Evolutionary conservation across 2,329 filamentous ascomycete genomes (phyloP).

Genomic region (Graphiopsis chlorocephala): DNA sequence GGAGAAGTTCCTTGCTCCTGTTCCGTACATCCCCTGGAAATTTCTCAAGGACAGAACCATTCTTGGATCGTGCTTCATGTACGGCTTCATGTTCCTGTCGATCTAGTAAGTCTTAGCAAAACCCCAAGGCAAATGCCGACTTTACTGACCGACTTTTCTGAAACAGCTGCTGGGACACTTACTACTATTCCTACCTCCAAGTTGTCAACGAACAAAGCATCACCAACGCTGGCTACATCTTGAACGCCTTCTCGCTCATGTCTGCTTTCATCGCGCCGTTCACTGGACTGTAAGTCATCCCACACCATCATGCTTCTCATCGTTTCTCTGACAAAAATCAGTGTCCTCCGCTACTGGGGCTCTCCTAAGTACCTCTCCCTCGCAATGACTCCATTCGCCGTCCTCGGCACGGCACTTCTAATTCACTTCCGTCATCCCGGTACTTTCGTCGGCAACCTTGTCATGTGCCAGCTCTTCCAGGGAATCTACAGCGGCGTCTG

Average conservation of each 20-base stretch:
- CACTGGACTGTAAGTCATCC: constrained; percentile 40
- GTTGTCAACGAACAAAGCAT: constrained; percentile 47
- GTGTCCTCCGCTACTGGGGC: constrained; percentile 41
- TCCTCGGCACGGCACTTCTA: constrained; percentile 35
- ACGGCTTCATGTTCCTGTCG: constrained; percentile 20
- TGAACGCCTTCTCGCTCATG: constrained; percentile 6
- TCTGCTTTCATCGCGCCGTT: constrained; percentile 47
- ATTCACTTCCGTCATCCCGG: constrained; percentile 38
- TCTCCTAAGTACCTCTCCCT: constrained; percentile 17
- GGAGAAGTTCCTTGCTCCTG: constrained; percentile 56
- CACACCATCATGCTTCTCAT: too few relatives aligned
- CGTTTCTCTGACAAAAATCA: neutral
- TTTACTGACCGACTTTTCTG: neutral
- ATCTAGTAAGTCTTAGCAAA: constrained; percentile 44
- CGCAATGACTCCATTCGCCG: constrained; percentile 35
- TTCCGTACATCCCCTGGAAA: constrained; percentile 57
- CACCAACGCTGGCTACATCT: constrained; percentile 6
- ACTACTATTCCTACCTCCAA: constrained; percentile 47
- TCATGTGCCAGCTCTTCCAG: constrained; percentile 52
- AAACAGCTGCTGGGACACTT: constrained; percentile 36
- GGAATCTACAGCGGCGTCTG: constrained; percentile 30
- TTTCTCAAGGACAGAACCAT: constrained; percentile 52
- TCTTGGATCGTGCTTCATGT: constrained; percentile 44
- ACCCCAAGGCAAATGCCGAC: constrained; percentile 31
- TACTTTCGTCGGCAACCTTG: constrained; percentile 47